phyloP scores from a whole-genome alignment of 805 yeast genomes.

The Candida nonsorbophila region DNA sequence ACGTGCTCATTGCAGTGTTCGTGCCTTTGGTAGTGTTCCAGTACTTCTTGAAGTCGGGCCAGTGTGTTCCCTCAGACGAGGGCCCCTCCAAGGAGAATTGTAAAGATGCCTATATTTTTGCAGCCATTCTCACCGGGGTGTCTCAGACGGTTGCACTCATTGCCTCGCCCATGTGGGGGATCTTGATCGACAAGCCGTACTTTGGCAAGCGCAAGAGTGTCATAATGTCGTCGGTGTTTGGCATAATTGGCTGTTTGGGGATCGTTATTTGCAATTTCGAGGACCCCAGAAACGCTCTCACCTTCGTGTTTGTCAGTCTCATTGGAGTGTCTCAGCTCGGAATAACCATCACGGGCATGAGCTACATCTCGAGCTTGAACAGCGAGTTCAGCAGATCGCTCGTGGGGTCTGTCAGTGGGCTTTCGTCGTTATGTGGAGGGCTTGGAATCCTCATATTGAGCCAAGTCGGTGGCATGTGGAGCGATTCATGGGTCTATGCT shows the following conservation, averaged over 20 bases:
- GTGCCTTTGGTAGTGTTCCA: constrained; percentile 60
- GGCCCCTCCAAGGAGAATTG: constrained; percentile 29
- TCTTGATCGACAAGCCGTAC: constrained; percentile 40
- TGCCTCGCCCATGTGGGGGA: constrained; percentile 62
- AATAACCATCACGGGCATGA: constrained; percentile 57
- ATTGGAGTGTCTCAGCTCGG: constrained; percentile 63
- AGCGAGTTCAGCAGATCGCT: constrained; percentile 39
- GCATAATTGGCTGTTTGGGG: constrained; percentile 37
- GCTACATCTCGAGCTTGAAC: constrained; percentile 31
- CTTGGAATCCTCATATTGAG: constrained; percentile 58
- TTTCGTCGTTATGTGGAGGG: constrained; percentile 65
- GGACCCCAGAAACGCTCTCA: constrained; percentile 29
- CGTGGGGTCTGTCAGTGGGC: constrained; percentile 66
- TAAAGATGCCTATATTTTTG: constrained; percentile 56
- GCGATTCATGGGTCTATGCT: constrained; percentile 52
- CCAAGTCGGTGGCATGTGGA: constrained; percentile 56
- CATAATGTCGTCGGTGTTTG: constrained; percentile 34
- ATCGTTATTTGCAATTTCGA: constrained; percentile 17
- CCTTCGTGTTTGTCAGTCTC: constrained; percentile 35
- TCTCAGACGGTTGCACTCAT: constrained; percentile 53
- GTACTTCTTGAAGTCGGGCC: constrained; percentile 47
- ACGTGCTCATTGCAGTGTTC: constrained; percentile 54
- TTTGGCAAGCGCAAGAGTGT: constrained; percentile 25
- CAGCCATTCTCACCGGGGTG: constrained; percentile 69
- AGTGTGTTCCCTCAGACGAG: constrained; percentile 37